Base-by-base conservation (phyloP, 331 rosid genomes). In the Spiraea crenata region DNA sequence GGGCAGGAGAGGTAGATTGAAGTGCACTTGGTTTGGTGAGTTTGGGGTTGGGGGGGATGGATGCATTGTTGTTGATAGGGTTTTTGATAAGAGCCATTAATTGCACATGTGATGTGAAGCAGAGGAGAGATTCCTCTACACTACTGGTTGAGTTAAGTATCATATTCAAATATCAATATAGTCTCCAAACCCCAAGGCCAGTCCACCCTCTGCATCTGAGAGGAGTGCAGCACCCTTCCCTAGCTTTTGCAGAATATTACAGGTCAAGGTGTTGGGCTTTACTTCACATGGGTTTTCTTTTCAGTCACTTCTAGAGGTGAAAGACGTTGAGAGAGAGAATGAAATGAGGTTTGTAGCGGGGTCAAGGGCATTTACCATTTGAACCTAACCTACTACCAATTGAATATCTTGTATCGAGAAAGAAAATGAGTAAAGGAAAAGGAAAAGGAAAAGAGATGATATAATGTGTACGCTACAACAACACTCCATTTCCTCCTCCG, bases 31-130 rank as follows among this genome's bases (percentile, higher is more conserved):
- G 61, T 59, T 67, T 71, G 58, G 66, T 62, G 70, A 40, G 70
- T 9, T 2, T 9, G 61, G 15, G 16, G 15, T 64, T n/a, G 40
- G 66, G 50, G 70, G 16, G 63, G 1, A 0, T 7, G 50, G 16
- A 38, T 50, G 17, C 41, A 7, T 19, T 3, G 51, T 69, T 51
- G 79, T 67, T 7, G 58, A 54, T 49, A 35, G 83, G 76, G 73
- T 73, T 80, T 25, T 25, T 51, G 69, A 72, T 67, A 75, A 77
- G 81, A 64, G 72, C 48, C 83, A 84, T 81, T 80, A 74, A 74
- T 45, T 72, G 81, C 85, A 46, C 88, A 81, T 80, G 81, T 57
- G 81, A 63, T 80, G 79, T 73, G 77, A 55, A 51, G 34, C 69
- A 40, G 81, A 25, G 31, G 31, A 25, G 31, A 25, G 31, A 76